Evolutionary conservation across 2,329 filamentous ascomycete species (phyloP).

Genomic region (Periglandula ipomoeae): DNA sequence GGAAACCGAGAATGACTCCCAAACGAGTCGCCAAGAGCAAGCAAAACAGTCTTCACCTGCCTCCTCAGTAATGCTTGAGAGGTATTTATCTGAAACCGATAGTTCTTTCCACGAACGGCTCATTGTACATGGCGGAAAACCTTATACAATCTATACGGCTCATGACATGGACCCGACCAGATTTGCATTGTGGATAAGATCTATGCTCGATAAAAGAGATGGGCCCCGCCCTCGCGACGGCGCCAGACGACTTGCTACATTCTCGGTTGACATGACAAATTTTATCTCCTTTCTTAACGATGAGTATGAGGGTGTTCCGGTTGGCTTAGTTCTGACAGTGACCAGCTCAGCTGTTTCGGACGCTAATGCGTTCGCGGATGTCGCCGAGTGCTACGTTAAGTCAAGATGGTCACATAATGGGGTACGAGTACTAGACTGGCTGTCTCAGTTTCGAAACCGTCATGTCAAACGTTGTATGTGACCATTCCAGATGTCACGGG

Average conservation of each 20-base stretch:
- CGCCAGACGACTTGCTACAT: not conserved
- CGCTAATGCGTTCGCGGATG: not conserved
- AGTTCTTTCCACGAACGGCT: not conserved
- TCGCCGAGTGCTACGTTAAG: not conserved
- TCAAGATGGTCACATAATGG: not conserved
- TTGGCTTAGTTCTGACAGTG: not conserved
- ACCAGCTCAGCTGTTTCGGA: not conserved
- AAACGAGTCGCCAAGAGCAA: not conserved
- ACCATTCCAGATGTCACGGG: not conserved
- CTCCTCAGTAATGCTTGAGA: not conserved
- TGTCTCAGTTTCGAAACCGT: not conserved
- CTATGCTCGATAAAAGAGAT: not conserved
- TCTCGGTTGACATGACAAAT: not conserved
- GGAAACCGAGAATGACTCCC: not conserved
- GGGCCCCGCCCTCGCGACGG: not conserved
- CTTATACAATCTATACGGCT: not conserved
- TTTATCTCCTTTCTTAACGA: not conserved
- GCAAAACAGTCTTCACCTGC: not conserved
- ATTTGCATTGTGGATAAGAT: not conserved
- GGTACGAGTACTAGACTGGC: not conserved
- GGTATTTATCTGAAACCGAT: not conserved
- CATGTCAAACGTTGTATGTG: not conserved
- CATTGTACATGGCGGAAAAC: not conserved
- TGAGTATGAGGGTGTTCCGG: constrained; percentile 1
- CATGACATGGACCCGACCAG: not conserved